Percentiles rank a stretch among this genome's conserved stretches.
These are phyloP conservation scores for Chenopodium formosanum DNA, from an alignment of 148 eudicot genomes.

Conservation along the genomic window DNA sequence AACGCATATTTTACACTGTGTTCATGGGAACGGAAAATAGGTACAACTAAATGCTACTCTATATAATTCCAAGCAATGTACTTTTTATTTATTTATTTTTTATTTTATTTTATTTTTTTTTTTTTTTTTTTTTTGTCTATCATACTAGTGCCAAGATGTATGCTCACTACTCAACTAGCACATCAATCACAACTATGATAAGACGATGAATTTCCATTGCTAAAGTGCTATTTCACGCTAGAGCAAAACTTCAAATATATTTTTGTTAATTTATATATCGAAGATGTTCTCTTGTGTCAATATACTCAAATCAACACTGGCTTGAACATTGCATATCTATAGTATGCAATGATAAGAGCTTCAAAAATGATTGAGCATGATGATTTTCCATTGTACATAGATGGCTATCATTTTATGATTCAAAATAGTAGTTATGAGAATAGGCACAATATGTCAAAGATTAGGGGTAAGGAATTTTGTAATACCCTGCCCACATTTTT, in stretches of 20 bases:
- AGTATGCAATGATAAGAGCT: not conserved
- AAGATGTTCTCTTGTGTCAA: not conserved
- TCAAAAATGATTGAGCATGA: not conserved
- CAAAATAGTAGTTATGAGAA: too few species aligned
- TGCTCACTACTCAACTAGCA: not conserved
- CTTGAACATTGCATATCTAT: not conserved
- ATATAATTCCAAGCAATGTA: not conserved
- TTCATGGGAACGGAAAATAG: constrained; percentile 98
- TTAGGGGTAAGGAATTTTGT: not conserved
- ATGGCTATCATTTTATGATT: too few species aligned
- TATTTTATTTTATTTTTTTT: too few species aligned
- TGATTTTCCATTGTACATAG: not conserved
- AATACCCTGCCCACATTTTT: not conserved
- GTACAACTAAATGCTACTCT: constrained; percentile 26
- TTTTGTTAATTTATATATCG: not conserved
- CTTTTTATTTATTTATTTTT: too few species aligned
- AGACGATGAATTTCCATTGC: not conserved
- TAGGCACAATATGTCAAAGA: too few species aligned
- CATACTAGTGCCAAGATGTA: not conserved
- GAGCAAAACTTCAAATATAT: not conserved
- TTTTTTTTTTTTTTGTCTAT: constrained; percentile 7
- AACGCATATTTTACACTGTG: constrained; percentile 85
- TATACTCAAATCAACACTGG: not conserved
- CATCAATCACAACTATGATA: not conserved
- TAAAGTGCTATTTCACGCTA: not conserved